phyloP scores from a whole-genome alignment of 257 asterid genomes.

The Nicotiana tabacum region DNA sequence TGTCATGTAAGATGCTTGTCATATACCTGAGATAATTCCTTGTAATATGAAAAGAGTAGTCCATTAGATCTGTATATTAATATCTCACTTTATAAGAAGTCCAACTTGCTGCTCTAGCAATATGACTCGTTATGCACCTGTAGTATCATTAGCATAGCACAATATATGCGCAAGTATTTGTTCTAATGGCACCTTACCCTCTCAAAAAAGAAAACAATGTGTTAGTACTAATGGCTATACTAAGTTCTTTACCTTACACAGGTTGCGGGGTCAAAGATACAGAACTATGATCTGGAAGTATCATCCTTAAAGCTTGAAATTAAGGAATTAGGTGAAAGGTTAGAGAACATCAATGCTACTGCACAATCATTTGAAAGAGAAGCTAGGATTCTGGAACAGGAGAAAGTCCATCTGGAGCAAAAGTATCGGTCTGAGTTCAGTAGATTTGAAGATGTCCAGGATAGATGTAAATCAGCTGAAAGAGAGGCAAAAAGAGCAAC shows the following conservation, averaged over 20 bases:
- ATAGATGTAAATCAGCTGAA: slow-evolving; percentile 83
- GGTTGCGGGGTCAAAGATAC: slow-evolving; percentile 87
- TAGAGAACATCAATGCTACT: slow-evolving; percentile 46
- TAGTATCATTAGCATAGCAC: not conserved
- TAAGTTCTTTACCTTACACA: slow-evolving; percentile 21
- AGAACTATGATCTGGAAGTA: slow-evolving; percentile 63
- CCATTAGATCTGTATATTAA: not conserved
- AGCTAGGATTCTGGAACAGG: slow-evolving; percentile 74
- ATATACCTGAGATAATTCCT: not conserved
- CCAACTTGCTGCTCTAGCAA: not conserved
- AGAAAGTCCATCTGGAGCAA: slow-evolving; percentile 74
- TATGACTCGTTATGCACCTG: not conserved
- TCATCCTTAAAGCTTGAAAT: slow-evolving; percentile 53
- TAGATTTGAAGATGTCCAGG: slow-evolving; percentile 73
- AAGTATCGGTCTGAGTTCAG: slow-evolving; percentile 58
- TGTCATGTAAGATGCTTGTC: slow-evolving; percentile 2
- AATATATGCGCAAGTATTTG: not conserved
- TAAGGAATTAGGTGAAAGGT: slow-evolving; percentile 54
- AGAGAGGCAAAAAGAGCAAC: slow-evolving; percentile 78
- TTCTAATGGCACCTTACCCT: slow-evolving; percentile 5
- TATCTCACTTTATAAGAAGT: not conserved
- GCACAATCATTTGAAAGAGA: slow-evolving; percentile 76
- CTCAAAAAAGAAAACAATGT: not conserved
- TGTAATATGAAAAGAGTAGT: not conserved
- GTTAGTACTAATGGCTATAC: not conserved